A percentile compares a stretch with the other conserved stretches of the same genome.
Evolutionary conservation across 345 rosid genomes (phyloP).

Genomic region (Cardamine resedifolia): DNA sequence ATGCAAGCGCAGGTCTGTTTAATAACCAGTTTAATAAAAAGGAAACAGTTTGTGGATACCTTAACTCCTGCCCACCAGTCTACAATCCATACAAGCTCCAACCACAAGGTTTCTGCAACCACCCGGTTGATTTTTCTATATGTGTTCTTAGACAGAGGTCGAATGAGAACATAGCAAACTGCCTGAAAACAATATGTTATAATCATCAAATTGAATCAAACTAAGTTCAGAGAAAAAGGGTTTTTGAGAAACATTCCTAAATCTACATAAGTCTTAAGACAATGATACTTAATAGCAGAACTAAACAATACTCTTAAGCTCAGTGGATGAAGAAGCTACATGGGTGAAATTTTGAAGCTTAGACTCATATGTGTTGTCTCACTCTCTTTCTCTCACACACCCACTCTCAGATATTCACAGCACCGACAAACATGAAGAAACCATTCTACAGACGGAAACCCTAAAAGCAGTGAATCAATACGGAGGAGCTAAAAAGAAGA

Average conservation of each 20-base stretch:
- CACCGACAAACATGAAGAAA: constrained; percentile 3
- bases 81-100: constrained; percentile 86
- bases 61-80: constrained; percentile 98
- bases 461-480: constrained; percentile 28
- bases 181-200: constrained; percentile 56
- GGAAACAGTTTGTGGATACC: constrained; percentile 42
- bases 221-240: background rate
- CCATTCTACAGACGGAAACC: constrained; percentile 1
- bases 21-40: background rate
- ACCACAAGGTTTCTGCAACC: constrained; percentile 83
- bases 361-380: background rate
- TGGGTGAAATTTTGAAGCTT: background rate
- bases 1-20: background rate
- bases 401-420: background rate
- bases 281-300: background rate
- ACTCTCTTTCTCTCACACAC: background rate
- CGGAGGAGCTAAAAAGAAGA: background rate
- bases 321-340: constrained; percentile 9
- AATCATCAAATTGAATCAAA: constrained; percentile 24
- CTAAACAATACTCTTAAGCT: background rate
- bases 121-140: constrained; percentile 72
- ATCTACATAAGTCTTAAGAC: background rate
- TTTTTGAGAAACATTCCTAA: background rate
- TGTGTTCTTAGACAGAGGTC: constrained; percentile 75
- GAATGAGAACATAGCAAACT: constrained; percentile 59